Conservation (phyloP, 768 basidiomycete genomes). For the Goffeauzyma gilvescens region DNA sequence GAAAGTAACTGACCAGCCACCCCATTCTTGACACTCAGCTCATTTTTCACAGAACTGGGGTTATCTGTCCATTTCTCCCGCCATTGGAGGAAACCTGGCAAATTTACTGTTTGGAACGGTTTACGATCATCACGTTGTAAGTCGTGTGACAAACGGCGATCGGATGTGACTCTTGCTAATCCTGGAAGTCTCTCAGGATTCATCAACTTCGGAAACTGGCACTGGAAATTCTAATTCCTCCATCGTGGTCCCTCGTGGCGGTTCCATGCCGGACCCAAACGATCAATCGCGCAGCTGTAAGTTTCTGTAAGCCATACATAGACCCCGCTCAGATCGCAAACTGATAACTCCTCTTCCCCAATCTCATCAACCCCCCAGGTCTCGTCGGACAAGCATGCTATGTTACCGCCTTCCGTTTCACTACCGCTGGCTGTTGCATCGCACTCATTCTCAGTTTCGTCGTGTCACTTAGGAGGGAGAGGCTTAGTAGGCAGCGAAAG, state of each 20-base stretch:
- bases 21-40: not conserved
- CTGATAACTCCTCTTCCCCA: not conserved
- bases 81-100: conserved; percentile 59
- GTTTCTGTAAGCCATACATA: not conserved
- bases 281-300: not conserved
- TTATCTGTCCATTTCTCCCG: conserved; percentile 50
- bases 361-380: conserved; percentile 10
- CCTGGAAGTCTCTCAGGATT: not conserved
- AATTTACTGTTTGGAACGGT: conserved; percentile 66
- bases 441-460: conserved; percentile 15
- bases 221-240: not conserved
- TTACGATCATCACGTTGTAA: conserved; percentile 49
- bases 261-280: not conserved
- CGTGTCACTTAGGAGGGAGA: too few species aligned
- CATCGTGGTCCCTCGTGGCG: not conserved
- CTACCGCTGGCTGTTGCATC: conserved; percentile 14
- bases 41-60: conserved; percentile 60
- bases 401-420: conserved; percentile 18
- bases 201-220: not conserved
- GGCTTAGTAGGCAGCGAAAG: too few species aligned
- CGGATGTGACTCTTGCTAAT: not conserved
- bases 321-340: not conserved
- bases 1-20: not conserved
- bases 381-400: conserved; percentile 23
- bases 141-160: conserved; percentile 1